Percentiles rank a stretch among this genome's conserved stretches.
These are phyloP conservation scores for Pseudogymnoascus sp. DNA, from an alignment of 2,329 filamentous ascomycete species.

Conservation along the genomic window DNA sequence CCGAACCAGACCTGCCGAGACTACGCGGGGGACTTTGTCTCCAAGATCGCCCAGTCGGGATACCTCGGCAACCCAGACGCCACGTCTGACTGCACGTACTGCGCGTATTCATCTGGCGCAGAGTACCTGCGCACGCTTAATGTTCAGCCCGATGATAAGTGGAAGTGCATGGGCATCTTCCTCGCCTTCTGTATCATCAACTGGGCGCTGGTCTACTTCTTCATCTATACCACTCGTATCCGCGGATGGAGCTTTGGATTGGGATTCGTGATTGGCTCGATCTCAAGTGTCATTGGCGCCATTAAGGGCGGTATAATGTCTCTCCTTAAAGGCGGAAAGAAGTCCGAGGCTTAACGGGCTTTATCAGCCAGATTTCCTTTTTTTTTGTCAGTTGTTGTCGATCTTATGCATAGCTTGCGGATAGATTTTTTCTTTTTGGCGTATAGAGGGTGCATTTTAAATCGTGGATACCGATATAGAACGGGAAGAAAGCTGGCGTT, in stretches of 20 bases:
- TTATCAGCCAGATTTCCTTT: neutral
- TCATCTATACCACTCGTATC: slow-evolving; percentile 65
- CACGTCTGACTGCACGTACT: slow-evolving; percentile 48
- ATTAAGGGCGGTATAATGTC: slow-evolving; percentile 24
- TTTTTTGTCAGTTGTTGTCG: neutral
- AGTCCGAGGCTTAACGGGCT: neutral
- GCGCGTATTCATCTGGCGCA: slow-evolving; percentile 47
- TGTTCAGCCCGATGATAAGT: slow-evolving; percentile 50
- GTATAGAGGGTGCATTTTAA: neutral
- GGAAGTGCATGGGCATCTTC: slow-evolving; percentile 66
- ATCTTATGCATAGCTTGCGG: neutral
- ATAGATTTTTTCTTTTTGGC: neutral
- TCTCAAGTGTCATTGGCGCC: slow-evolving; percentile 33
- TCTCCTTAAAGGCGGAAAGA: neutral
- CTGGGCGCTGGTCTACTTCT: slow-evolving; percentile 66
- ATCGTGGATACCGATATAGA: slow-evolving; percentile 1
- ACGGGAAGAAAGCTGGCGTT: neutral
- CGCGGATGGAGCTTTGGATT: slow-evolving; percentile 64
- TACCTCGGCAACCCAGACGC: slow-evolving; percentile 54
- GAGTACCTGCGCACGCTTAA: slow-evolving; percentile 55
- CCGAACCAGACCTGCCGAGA: slow-evolving; percentile 45
- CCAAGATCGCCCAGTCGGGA: slow-evolving; percentile 26
- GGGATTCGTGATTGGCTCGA: slow-evolving; percentile 42
- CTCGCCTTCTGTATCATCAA: slow-evolving; percentile 62
- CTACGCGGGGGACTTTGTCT: slow-evolving; percentile 47